Percentiles rank a stretch among this genome's conserved stretches.
Evolutionary conservation across 2,329 filamentous ascomycete genomes (phyloP).

Genomic region (Penicillium sp.): DNA sequence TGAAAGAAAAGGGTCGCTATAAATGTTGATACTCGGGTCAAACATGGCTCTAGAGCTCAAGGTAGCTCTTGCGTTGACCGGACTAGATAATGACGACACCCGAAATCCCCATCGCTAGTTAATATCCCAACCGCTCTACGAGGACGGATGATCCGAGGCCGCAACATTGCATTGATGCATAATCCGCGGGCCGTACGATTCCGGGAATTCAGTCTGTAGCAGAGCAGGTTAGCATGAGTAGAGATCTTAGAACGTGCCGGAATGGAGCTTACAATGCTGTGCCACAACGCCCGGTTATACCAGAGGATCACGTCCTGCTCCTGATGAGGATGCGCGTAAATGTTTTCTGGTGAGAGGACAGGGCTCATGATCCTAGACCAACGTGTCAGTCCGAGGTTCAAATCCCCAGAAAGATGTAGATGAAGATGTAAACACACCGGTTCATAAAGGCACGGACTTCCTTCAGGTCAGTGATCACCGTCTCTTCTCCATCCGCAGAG

Average conservation of each 20-base stretch:
- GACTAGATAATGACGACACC: too few species aligned
- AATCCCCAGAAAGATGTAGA: background rate
- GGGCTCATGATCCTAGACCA: conserved; percentile 37
- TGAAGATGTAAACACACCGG: background rate
- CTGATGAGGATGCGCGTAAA: conserved; percentile 38
- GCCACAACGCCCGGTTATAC: conserved; percentile 43
- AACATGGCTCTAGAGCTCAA: too few species aligned
- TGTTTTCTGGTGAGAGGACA: conserved; percentile 33
- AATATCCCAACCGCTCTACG: too few species aligned
- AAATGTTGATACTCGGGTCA: too few species aligned
- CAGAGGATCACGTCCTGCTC: conserved; percentile 42
- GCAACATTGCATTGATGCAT: conserved; percentile 43
- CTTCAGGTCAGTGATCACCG: background rate
- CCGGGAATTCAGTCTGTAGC: conserved; percentile 33
- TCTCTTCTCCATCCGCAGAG: conserved; percentile 23
- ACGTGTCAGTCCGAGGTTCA: conserved; percentile 8
- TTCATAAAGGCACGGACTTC: conserved; percentile 1
- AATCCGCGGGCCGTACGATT: conserved; percentile 38
- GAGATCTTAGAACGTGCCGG: background rate
- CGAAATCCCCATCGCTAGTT: too few species aligned
- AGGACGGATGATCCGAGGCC: conserved; percentile 19
- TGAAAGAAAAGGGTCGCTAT: too few species aligned
- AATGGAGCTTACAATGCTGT: conserved; percentile 34
- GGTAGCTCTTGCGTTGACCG: too few species aligned
- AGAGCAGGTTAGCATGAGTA: background rate